A percentile compares a stretch with the other conserved stretches of the same genome.
Conservation (phyloP, 257 asterid genomes). For the Solanum virginianum region DNA sequence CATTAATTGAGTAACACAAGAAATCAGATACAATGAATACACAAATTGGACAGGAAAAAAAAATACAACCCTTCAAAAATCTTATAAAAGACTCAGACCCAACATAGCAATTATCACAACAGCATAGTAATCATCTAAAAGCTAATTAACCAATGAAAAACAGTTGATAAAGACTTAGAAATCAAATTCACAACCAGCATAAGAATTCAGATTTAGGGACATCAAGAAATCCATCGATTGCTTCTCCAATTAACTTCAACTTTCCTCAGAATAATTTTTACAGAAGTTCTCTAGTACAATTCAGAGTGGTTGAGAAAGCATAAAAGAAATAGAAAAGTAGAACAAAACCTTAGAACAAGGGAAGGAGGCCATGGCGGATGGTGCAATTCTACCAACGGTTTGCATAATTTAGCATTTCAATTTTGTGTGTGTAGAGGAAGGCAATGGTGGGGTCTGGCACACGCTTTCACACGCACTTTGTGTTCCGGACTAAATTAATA, state of each 20-base stretch:
- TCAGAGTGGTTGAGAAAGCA: not conserved
- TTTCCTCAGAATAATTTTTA: not conserved
- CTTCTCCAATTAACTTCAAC: not conserved
- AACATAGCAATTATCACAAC: not conserved
- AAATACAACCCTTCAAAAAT: not conserved
- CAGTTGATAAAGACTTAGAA: not conserved
- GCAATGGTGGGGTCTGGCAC: not conserved
- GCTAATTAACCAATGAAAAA: not conserved
- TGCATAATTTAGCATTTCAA: slow-evolving; percentile 3
- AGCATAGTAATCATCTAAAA: not conserved
- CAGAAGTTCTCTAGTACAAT: not conserved
- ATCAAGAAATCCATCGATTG: not conserved
- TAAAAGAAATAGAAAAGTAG: not conserved
- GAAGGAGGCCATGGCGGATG: slow-evolving; percentile 15
- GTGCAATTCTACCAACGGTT: not conserved
- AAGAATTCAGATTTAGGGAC: not conserved
- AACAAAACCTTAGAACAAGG: slow-evolving; percentile 9
- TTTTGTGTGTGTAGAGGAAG: not conserved
- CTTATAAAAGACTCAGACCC: not conserved
- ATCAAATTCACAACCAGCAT: not conserved
- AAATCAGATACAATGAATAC: not conserved
- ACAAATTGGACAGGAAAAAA: not conserved
- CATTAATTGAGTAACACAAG: not conserved
- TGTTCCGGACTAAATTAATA: not conserved
- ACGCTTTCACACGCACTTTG: not conserved